Evolutionary conservation across 352 stramenopile genomes (phyloP).

Genomic region (Phytopythium helicoides): DNA sequence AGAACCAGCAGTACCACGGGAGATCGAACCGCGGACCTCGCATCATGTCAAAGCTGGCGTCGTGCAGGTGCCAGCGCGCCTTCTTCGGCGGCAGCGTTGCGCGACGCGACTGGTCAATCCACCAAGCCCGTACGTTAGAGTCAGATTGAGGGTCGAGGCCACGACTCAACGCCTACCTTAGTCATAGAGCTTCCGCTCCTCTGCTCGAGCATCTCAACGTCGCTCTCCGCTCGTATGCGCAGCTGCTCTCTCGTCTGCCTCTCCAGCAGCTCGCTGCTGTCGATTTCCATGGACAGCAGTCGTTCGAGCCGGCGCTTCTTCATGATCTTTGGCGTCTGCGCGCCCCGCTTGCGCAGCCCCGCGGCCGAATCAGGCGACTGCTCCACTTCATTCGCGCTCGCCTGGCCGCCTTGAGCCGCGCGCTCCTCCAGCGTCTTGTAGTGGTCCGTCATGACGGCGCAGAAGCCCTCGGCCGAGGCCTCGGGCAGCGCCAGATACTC

Average conservation of each 20-base stretch:
- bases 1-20: slow-evolving; percentile 74
- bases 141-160: too few relatives aligned
- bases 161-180: too few relatives aligned
- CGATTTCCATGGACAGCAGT: slow-evolving; percentile 19
- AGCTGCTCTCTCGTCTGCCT: slow-evolving; percentile 15
- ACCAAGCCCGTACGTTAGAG: not conserved
- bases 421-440: slow-evolving; percentile 47
- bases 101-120: not conserved
- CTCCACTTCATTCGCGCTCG: not conserved
- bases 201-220: slow-evolving; percentile 1
- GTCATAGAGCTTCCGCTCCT: not conserved
- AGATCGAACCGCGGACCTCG: slow-evolving; percentile 38
- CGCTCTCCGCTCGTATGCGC: slow-evolving; percentile 15
- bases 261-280: slow-evolving; percentile 22
- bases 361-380: not conserved
- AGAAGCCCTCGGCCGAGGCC: slow-evolving; percentile 69
- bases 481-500: slow-evolving; percentile 65
- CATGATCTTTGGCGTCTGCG: slow-evolving; percentile 10
- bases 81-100: not conserved
- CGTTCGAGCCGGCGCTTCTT: slow-evolving; percentile 54
- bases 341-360: slow-evolving; percentile 1
- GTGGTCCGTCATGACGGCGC: slow-evolving; percentile 63
- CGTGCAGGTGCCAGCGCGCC: slow-evolving; percentile 11
- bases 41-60: slow-evolving; percentile 10
- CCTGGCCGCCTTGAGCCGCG: too few relatives aligned